phyloP scores from a whole-genome alignment of 2,329 filamentous ascomycete genomes.

The Apiospora malaysiana region DNA sequence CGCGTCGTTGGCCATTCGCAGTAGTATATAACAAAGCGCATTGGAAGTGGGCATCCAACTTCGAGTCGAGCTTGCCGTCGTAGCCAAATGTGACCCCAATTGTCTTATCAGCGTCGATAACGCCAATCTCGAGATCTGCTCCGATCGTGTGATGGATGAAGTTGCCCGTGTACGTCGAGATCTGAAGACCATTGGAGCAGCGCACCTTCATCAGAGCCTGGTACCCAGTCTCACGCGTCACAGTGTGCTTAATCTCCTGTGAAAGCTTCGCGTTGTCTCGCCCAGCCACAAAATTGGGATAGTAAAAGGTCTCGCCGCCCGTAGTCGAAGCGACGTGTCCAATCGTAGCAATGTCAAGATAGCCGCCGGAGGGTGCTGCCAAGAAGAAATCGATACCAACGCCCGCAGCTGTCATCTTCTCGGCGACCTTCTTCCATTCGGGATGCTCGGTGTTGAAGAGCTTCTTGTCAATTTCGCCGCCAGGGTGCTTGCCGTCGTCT shows the following conservation, averaged over 20 bases:
- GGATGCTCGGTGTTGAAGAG: constrained; percentile 90
- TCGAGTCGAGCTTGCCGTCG: constrained; percentile 96
- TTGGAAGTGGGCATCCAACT: constrained; percentile 97
- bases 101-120: constrained; percentile 92
- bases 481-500: constrained; percentile 85
- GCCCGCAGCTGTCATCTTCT: constrained; percentile 85
- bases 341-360: constrained; percentile 91
- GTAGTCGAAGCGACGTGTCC: constrained; percentile 87
- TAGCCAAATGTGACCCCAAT: constrained; percentile 91
- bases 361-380: constrained; percentile 86
- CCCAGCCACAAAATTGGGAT: constrained; percentile 91
- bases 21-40: constrained; percentile 94
- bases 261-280: constrained; percentile 85
- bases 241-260: constrained; percentile 83
- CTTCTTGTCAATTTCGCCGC: constrained; percentile 90
- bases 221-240: constrained; percentile 90
- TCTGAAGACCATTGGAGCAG: constrained; percentile 94
- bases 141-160: constrained; percentile 96
- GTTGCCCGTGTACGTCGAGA: constrained; percentile 93
- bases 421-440: constrained; percentile 83
- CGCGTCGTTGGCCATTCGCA: constrained; percentile 83
- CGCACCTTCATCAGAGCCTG: constrained; percentile 98
- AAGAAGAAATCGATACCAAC: constrained; percentile 95
- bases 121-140: constrained; percentile 91
- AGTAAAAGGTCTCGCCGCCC: constrained; percentile 96